Evolutionary conservation across 805 yeast species (phyloP), one percentile per base, ranked within the genome.

Genomic region (Wickerhamiella musiphila): DNA sequence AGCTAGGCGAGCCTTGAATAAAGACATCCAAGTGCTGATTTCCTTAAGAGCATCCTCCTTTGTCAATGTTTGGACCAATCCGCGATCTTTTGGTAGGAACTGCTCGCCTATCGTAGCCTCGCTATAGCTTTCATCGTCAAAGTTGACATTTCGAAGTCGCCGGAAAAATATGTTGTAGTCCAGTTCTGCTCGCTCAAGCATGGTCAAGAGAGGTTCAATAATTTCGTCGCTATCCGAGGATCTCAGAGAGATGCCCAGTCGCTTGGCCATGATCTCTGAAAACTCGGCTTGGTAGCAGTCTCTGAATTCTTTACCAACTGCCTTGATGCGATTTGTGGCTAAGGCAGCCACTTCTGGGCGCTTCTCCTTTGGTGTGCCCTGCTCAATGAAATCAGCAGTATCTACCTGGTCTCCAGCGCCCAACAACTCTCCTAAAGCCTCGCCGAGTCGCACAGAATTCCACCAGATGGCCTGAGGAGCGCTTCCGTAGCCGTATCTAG

Each of bases 391-490:
- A 43, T 57, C 51, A 26, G 65, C 63, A 26, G 65, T 59, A 9
- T 76, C 48, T 7, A 68, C 49, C 11, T 60, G 58, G 2, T 65
- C 58, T 0, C 78, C 82, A 4, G 77, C 73, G 8, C 93, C 94
- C 22, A 84, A 58, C 15, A 84, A 59, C 47, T 78, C 83, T 0
- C 82, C 84, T 38, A 90, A 50, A 32, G 75, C 71, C 49, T 90
- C 94, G 3, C 86, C 94, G 14, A 84, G 59, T 39, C 86, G 67
- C 1, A 78, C 69, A 48, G 86, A 60, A 51, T 86, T 90, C 92
- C 94, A 86, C 93, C 93, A 82, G 28, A 86, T 72, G 0, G 84
- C 69, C 17, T 74, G 66, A 0, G 96, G 95, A 8, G 81, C 75
- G 46, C 78, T 82, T n/a, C 65, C 65, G 55, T 76, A 84, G 6